Evolutionary conservation across 2,329 filamentous ascomycete genomes (phyloP).

Genomic region (Phaeophleospora eucalypticola): DNA sequence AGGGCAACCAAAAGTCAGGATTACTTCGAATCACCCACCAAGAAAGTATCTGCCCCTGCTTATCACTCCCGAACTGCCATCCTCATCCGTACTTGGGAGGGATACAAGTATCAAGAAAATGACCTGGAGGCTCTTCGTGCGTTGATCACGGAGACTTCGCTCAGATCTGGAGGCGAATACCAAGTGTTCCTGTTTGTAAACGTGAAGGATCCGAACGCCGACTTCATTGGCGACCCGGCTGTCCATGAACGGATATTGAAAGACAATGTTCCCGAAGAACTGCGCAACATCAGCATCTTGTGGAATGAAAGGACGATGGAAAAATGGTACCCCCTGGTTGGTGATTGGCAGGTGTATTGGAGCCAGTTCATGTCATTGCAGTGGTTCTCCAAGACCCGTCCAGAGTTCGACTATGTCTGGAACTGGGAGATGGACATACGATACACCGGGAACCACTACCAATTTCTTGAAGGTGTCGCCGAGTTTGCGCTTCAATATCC

Average conservation of each 20-base stretch:
- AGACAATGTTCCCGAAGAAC: slow-evolving; percentile 64
- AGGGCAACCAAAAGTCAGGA: slow-evolving; percentile 45
- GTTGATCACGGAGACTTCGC: slow-evolving; percentile 44
- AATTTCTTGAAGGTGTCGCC: slow-evolving; percentile 64
- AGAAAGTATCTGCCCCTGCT: slow-evolving; percentile 23
- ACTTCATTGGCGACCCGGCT: slow-evolving; percentile 57
- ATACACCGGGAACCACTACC: slow-evolving; percentile 76
- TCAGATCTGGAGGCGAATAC: slow-evolving; percentile 46
- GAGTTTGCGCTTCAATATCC: slow-evolving; percentile 53
- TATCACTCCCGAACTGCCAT: slow-evolving; percentile 44
- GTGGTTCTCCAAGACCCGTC: slow-evolving; percentile 70
- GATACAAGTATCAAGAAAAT: slow-evolving; percentile 45
- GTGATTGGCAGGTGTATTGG: slow-evolving; percentile 49
- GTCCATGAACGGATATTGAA: slow-evolving; percentile 60
- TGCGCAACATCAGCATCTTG: slow-evolving; percentile 65
- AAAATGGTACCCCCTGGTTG: slow-evolving; percentile 48
- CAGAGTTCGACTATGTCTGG: slow-evolving; percentile 75
- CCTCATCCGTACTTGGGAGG: slow-evolving; percentile 45
- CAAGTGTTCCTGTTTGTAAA: slow-evolving; percentile 47
- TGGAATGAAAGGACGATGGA: slow-evolving; percentile 61
- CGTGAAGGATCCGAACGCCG: slow-evolving; percentile 50
- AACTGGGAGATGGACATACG: slow-evolving; percentile 84
- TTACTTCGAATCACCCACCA: too few species aligned
- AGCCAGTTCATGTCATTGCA: slow-evolving; percentile 69
- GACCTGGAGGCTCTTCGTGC: slow-evolving; percentile 44